These are phyloP conservation scores for Didymella lethalis DNA, from an alignment of 2,329 filamentous ascomycete genomes.

Conservation along the genomic window DNA sequence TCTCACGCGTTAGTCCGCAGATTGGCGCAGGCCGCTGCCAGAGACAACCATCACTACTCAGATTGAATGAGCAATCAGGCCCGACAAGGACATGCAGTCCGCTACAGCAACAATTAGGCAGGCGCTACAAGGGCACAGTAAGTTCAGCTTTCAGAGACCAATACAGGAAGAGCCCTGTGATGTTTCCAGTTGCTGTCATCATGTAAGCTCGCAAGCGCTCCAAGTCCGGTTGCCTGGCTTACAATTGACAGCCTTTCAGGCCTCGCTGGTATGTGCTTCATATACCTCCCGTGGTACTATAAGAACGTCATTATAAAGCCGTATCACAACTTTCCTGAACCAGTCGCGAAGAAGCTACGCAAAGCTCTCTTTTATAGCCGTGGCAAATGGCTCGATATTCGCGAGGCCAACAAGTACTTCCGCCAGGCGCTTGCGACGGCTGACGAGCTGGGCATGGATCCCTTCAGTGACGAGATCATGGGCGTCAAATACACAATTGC, in stretches of 20 bases:
- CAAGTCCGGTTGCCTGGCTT: constrained; percentile 4
- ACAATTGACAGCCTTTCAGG: constrained; percentile 46
- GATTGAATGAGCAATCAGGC: constrained; percentile 31
- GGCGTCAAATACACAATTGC: constrained; percentile 87
- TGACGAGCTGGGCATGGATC: constrained; percentile 78
- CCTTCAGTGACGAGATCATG: constrained; percentile 88
- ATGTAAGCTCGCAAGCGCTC: constrained; percentile 24
- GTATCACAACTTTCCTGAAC: constrained; percentile 69
- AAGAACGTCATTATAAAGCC: constrained; percentile 56
- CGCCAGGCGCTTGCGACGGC: constrained; percentile 78
- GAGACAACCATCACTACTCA: constrained; percentile 29
- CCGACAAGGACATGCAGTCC: constrained; percentile 38
- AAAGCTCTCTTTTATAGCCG: constrained; percentile 84
- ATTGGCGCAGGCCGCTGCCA: constrained; percentile 37
- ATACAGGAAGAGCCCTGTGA: constrained; percentile 50
- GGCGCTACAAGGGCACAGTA: constrained; percentile 41
- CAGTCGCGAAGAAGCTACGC: constrained; percentile 79
- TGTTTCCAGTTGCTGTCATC: constrained; percentile 48
- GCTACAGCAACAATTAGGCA: constrained; percentile 35
- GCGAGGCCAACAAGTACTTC: constrained; percentile 83
- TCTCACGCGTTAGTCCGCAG: constrained; percentile 38
- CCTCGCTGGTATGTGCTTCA: constrained; percentile 48
- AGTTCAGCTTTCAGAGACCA: constrained; percentile 44
- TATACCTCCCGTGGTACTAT: constrained; percentile 59
- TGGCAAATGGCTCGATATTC: constrained; percentile 71